Conservation (phyloP, 495 filamentous ascomycete genomes). For the Penicillium verhagenii region DNA sequence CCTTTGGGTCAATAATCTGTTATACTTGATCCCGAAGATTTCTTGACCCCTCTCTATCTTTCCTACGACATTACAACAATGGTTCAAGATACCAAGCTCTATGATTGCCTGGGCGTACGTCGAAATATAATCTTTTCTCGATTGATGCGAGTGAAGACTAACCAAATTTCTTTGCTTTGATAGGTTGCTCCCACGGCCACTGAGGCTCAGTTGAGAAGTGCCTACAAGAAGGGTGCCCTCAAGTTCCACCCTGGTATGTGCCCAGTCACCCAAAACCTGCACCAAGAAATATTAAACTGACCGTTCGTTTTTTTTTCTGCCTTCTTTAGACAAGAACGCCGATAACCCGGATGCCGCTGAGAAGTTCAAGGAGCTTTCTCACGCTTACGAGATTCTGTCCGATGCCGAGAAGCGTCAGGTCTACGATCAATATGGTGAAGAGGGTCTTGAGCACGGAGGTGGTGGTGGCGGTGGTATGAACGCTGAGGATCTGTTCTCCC, state of each 20-base stretch:
- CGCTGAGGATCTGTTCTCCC: slow-evolving; percentile 93
- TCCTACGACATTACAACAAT: slow-evolving; percentile 45
- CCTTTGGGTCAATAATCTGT: slow-evolving; percentile 8
- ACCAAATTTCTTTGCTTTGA: slow-evolving; percentile 22
- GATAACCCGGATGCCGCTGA: slow-evolving; percentile 91
- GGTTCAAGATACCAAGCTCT: slow-evolving; percentile 88
- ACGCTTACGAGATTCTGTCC: slow-evolving; percentile 91
- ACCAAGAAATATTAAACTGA: not conserved
- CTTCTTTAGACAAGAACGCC: slow-evolving; percentile 81
- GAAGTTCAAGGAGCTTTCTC: slow-evolving; percentile 96
- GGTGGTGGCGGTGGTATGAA: slow-evolving; percentile 84
- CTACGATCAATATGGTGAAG: slow-evolving; percentile 97
- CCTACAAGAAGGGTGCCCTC: slow-evolving; percentile 86
- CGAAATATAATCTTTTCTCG: slow-evolving; percentile 10
- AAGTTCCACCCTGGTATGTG: slow-evolving; percentile 85
- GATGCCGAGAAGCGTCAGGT: slow-evolving; percentile 86
- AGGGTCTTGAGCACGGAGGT: slow-evolving; percentile 86
- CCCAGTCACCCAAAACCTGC: not conserved
- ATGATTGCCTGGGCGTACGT: slow-evolving; percentile 82
- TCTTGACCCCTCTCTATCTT: slow-evolving; percentile 15
- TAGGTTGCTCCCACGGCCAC: slow-evolving; percentile 71
- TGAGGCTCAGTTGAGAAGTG: slow-evolving; percentile 80
- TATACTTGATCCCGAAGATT: slow-evolving; percentile 12
- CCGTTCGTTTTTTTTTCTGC: not conserved
- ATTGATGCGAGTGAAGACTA: not conserved